Evolutionary conservation across 306 rosid species (phyloP), one percentile per base, ranked within the genome.

Genomic region (Astragalus membranaceus): DNA sequence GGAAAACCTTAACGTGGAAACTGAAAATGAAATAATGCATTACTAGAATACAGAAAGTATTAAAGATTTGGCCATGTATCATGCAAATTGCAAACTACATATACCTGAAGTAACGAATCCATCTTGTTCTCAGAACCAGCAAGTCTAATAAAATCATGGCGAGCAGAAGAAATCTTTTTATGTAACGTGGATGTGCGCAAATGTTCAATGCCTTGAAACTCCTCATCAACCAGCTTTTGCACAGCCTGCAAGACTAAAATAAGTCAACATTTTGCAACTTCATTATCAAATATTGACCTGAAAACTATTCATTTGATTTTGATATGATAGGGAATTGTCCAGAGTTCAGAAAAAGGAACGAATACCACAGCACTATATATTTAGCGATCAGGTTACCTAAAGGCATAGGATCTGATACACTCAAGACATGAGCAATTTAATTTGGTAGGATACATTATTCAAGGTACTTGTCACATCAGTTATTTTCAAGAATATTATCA

Each of bases 121-220:
- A 94, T 67, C 91, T 94, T 94, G 85, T 94, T 94, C 80, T 91
- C 99, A 48, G 95, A 78, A 74, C 97, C 99, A 30, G 97, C 75
- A 69, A 94, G 86, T 79, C 77, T 88, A 17, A 94, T 83, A 82
- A 94, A 94, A 86, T 94, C 99, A 78, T 94, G 99, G 41, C 96
- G 96, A 56, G 97, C 96, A 37, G 96, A 76, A 73, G 97, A 87
- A 81, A 94, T 80, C 75, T 84, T 94, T 67, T 91, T 94, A 75
- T 94, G 99, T 72, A 94, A 72, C 4, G 97, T 48, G 16, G 97
- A 87, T n/a, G 99, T 94, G 65, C 91, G 91, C 82, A 94, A 76
- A 85, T 94, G 97, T 54, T 57, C 82, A 75, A 94, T 88, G 82
- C 99, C 97, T 82, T 86, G 91, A 75, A 91, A 94, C 79, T 91